Conservation (phyloP, 2,329 filamentous ascomycete species). For the Monosporascus sp. region DNA sequence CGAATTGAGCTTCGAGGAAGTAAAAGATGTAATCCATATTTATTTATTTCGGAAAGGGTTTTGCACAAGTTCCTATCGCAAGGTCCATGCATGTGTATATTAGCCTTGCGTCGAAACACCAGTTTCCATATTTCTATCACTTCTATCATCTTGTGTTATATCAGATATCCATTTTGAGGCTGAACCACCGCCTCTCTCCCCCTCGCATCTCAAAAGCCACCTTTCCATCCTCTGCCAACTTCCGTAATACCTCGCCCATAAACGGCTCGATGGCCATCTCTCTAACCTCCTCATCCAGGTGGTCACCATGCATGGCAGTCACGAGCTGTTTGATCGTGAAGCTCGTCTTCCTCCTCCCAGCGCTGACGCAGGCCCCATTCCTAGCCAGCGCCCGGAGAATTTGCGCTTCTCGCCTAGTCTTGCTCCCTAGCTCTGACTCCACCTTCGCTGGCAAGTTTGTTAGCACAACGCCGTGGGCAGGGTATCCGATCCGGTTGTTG, state of each 20-base stretch:
- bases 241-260: conserved; percentile 35
- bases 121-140: too few relatives aligned
- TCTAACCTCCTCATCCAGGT: conserved; percentile 29
- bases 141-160: too few relatives aligned
- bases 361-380: neutral
- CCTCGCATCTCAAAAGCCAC: conserved; percentile 35
- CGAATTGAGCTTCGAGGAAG: too few relatives aligned
- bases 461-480: conserved; percentile 76
- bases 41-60: too few relatives aligned
- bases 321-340: conserved; percentile 39
- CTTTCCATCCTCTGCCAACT: conserved; percentile 36
- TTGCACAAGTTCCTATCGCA: too few relatives aligned
- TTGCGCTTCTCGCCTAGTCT: conserved; percentile 71
- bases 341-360: conserved; percentile 23
- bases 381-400: conserved; percentile 55
- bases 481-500: conserved; percentile 66
- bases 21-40: too few relatives aligned
- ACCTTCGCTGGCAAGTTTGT: conserved; percentile 68
- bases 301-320: conserved; percentile 34
- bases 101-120: too few relatives aligned
- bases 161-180: too few relatives aligned
- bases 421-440: conserved; percentile 72
- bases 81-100: too few relatives aligned
- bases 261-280: conserved; percentile 37
- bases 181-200: conserved; percentile 34